Base-by-base conservation (phyloP, 352 stramenopile species). In the Globisporangium solare region DNA sequence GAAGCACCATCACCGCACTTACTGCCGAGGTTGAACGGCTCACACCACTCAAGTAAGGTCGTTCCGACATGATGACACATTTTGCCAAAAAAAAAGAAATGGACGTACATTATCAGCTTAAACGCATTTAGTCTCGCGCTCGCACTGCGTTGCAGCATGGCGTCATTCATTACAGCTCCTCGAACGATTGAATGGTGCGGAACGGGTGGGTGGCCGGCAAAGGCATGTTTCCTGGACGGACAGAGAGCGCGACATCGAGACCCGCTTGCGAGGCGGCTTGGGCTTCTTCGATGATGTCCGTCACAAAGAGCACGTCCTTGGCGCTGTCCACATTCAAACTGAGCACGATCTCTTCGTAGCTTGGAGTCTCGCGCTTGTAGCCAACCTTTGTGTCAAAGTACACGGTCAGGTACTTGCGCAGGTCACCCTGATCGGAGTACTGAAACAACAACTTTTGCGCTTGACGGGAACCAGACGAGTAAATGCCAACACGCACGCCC, bases 381-480 rank as follows among this genome's bases (percentile, higher is more conserved):
- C 88, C 88, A 27, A 90, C 74, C 17, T 70, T 82, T 1, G 83
- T 94, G 67, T 96, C 87, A 59, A 96, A 96, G 70, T 94, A 96
- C 35, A 85, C 79, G 41, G 63, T 83, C 60, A 96, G 22, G 39
- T 79, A 81, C 31, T 71, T 50, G 22, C 84, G 82, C 50, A 96
- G 61, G 61, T 96, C 88, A 32, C 85, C 88, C 54, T 86, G 71
- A 61, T 89, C 66, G 3, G 86, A 91, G 66, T 95, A 84, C 60
- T 89, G 72, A 59, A 97, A 96, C 7, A 97, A 71, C 65, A 92
- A 67, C 20, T 83, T 80, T 63, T 97, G 89, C 15, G 89, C 89
- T 51, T 89, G 73, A 17, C 84, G 75, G 63, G 86, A 97, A 13
- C 95, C 95, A 7, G 92, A 98, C 40, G 87, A 97, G 70, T 98